Percentiles rank a stretch among this genome's conserved stretches.
Evolutionary conservation across 176 grass and related monocot genomes (phyloP).

Genomic region (Carex littledalei): DNA sequence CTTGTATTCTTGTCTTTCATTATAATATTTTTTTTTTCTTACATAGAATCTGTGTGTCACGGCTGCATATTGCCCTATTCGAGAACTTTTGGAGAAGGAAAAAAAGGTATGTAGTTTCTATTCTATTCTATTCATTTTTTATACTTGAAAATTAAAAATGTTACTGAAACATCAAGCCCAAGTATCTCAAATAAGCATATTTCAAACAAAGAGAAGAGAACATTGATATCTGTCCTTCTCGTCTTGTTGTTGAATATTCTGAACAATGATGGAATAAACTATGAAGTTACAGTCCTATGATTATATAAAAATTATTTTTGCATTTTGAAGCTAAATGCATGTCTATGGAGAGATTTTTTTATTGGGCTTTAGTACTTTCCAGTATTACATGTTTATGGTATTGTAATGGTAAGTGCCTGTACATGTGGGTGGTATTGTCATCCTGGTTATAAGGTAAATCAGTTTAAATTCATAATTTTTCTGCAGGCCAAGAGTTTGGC

Average conservation of each 20-base stretch:
- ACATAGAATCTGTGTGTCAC: slow-evolving; percentile 94
- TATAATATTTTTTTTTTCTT: slow-evolving; percentile 20
- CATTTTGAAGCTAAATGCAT: background rate
- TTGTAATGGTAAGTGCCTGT: background rate
- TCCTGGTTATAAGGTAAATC: background rate
- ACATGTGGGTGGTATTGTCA: background rate
- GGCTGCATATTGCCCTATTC: slow-evolving; percentile 89
- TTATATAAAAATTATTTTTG: background rate
- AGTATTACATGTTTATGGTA: background rate
- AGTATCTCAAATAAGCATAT: slow-evolving; percentile 7
- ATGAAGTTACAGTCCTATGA: background rate
- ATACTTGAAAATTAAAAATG: background rate
- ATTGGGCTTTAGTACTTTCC: background rate
- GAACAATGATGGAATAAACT: background rate
- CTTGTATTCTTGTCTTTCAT: background rate
- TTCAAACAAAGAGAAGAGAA: background rate
- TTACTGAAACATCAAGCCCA: background rate
- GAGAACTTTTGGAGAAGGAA: slow-evolving; percentile 98
- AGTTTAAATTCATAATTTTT: slow-evolving; percentile 1
- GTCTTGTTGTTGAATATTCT: background rate
- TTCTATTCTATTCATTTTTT: background rate
- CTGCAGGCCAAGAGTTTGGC: slow-evolving; percentile 68
- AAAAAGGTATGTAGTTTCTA: slow-evolving; percentile 60
- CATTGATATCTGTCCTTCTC: background rate
- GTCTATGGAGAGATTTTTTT: background rate